Conservation (phyloP, 768 basidiomycete species). For the Termitomyces titanicus region DNA sequence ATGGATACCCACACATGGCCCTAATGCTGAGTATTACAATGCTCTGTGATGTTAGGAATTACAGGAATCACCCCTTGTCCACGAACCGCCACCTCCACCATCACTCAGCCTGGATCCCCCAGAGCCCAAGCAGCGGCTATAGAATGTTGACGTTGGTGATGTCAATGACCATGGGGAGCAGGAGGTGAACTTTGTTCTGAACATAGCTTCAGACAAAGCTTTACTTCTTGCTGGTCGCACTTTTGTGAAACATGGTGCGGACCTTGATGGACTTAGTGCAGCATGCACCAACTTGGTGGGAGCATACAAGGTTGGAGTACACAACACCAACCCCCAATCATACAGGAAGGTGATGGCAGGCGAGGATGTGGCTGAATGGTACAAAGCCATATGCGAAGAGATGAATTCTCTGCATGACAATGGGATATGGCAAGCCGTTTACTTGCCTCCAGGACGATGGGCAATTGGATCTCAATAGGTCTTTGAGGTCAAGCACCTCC, state of each 20-base stretch:
- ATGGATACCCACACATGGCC: neutral
- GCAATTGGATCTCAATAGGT: too few species aligned
- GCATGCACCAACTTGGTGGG: neutral
- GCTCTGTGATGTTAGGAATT: neutral
- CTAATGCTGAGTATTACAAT: neutral
- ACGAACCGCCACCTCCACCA: neutral
- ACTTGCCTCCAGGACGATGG: too few species aligned
- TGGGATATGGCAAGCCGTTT: too few species aligned
- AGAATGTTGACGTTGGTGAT: neutral
- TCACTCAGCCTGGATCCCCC: neutral
- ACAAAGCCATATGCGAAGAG: too few species aligned
- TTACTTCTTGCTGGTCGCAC: neutral
- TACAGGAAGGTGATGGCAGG: too few species aligned
- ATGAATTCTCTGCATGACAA: too few species aligned
- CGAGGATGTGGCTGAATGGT: too few species aligned
- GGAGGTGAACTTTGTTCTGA: neutral
- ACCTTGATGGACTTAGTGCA: neutral
- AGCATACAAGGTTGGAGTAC: too few species aligned
- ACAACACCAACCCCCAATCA: too few species aligned
- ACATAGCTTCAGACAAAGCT: neutral
- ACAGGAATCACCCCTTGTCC: neutral
- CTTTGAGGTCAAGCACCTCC: too few species aligned
- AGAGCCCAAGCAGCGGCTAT: neutral
- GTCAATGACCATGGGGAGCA: neutral
- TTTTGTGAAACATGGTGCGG: neutral